Percentiles rank a stretch among this genome's conserved stretches.
phyloP scores from a whole-genome alignment of 2,329 filamentous ascomycete genomes.

The Penicillium sp. region DNA sequence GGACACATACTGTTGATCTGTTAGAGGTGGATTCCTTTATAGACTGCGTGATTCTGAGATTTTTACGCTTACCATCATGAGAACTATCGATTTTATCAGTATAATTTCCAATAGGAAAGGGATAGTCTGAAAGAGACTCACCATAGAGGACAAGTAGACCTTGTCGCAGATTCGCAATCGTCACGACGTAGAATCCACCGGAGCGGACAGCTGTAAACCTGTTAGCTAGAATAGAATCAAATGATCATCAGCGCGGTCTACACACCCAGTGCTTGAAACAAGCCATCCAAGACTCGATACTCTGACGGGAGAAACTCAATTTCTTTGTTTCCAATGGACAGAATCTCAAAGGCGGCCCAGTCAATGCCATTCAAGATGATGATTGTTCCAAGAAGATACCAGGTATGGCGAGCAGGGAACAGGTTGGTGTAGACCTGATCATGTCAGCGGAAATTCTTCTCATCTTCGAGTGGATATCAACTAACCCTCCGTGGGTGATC shows the following conservation, averaged over 20 bases:
- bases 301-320: constrained; percentile 53
- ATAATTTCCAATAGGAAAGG: background rate
- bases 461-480: constrained; percentile 1
- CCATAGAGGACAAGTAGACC: constrained; percentile 34
- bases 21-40: too few relatives aligned
- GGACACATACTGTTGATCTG: constrained; percentile 31
- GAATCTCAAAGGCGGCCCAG: constrained; percentile 64
- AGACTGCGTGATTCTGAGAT: too few relatives aligned
- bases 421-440: constrained; percentile 44
- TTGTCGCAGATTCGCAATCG: constrained; percentile 55
- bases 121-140: constrained; percentile 11
- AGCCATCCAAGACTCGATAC: constrained; percentile 59
- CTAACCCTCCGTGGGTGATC: constrained; percentile 35
- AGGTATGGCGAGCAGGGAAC: constrained; percentile 62
- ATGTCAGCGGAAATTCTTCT: background rate
- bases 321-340: constrained; percentile 61
- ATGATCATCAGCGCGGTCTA: background rate
- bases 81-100: constrained; percentile 25
- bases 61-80: constrained; percentile 41
- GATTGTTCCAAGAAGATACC: constrained; percentile 63
- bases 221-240: background rate
- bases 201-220: constrained; percentile 51
- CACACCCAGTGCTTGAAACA: constrained; percentile 59
- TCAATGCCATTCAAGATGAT: constrained; percentile 60
- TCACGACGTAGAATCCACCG: constrained; percentile 64